These are phyloP conservation scores for Brasenia schreberi DNA, from an alignment of 164 flowering plant species.

Conservation along the genomic window DNA sequence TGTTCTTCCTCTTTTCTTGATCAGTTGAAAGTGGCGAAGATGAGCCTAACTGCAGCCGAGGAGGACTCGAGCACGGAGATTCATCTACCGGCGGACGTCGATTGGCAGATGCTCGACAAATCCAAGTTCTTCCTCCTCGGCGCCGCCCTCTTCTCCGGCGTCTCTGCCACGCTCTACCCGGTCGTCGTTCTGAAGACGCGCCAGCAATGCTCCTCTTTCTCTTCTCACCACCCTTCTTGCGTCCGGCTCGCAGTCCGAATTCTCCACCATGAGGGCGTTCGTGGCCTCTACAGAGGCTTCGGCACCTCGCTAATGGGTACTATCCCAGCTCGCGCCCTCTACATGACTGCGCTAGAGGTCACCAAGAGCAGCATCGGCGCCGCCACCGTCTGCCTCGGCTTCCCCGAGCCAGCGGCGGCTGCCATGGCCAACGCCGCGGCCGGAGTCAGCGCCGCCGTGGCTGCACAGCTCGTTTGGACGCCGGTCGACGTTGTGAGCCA, in stretches of 20 bases:
- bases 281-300: conserved; percentile 61
- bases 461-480: conserved; percentile 82
- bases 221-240: conserved; percentile 15
- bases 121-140: conserved; percentile 80
- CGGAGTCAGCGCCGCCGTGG: conserved; percentile 62
- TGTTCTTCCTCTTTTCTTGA: neutral
- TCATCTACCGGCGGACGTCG: conserved; percentile 67
- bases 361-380: conserved; percentile 59
- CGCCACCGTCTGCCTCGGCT: conserved; percentile 35
- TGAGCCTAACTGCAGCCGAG: conserved; percentile 49
- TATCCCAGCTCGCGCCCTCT: conserved; percentile 70
- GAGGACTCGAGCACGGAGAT: conserved; percentile 52
- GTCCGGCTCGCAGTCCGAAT: conserved; percentile 25
- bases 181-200: conserved; percentile 56
- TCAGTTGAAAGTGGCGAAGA: conserved; percentile 32
- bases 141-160: conserved; percentile 67
- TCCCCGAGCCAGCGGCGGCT: conserved; percentile 41
- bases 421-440: conserved; percentile 67
- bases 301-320: conserved; percentile 72
- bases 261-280: conserved; percentile 38
- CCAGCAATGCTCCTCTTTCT: conserved; percentile 33
- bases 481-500: conserved; percentile 83
- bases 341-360: conserved; percentile 66
- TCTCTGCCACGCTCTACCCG: conserved; percentile 47
- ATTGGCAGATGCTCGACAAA: conserved; percentile 89